Conservation (phyloP, 306 rosid species). For the Begonia peltatifolia region DNA sequence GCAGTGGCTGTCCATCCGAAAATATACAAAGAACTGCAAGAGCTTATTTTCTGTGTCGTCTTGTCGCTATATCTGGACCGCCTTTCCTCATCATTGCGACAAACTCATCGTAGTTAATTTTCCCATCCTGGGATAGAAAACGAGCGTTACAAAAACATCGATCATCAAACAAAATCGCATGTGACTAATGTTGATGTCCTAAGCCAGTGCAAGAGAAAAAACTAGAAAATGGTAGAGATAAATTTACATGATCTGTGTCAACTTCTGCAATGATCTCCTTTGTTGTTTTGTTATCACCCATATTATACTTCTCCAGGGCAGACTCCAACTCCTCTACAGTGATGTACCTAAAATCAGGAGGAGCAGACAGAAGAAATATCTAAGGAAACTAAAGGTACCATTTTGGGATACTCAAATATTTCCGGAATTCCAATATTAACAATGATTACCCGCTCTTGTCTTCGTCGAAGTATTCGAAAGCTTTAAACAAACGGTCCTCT, state of each 20-base stretch:
- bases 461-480: constrained; percentile 80
- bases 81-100: constrained; percentile 98
- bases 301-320: constrained; percentile 76
- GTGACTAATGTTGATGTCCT: too few species aligned
- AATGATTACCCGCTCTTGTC: constrained; percentile 77
- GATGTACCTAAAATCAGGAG: constrained; percentile 40
- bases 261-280: constrained; percentile 95
- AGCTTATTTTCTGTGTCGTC: constrained; percentile 50
- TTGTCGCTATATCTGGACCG: constrained; percentile 41
- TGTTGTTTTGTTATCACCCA: constrained; percentile 76
- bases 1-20: neutral
- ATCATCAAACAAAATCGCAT: neutral
- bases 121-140: constrained; percentile 57
- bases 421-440: neutral
- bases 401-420: too few species aligned
- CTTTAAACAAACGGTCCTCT: constrained; percentile 80
- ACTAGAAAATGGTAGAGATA: constrained; percentile 7
- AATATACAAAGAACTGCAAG: neutral
- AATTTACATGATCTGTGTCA: constrained; percentile 66
- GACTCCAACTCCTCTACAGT: constrained; percentile 80
- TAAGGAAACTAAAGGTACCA: neutral
- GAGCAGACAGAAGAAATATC: constrained; percentile 8
- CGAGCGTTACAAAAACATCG: neutral
- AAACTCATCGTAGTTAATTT: constrained; percentile 80
- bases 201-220: neutral